Evolutionary conservation across 176 grass and related monocot species (phyloP).

Genomic region (Zoysia pacifica): DNA sequence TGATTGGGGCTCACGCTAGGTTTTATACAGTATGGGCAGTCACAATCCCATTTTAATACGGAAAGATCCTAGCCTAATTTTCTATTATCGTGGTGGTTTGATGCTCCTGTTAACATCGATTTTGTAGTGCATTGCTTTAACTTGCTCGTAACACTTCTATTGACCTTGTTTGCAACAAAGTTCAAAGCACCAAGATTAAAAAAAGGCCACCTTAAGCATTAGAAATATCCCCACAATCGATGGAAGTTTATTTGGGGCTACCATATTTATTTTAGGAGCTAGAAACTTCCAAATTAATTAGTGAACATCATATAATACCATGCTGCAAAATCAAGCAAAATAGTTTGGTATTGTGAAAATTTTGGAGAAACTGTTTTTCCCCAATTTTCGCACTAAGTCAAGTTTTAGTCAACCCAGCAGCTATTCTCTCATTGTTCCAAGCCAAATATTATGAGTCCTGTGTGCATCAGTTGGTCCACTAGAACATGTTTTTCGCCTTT

Average conservation of each 20-base stretch:
- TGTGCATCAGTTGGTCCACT: not conserved
- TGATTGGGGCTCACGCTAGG: conserved; percentile 30
- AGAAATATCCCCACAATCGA: not conserved
- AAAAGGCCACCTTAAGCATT: not conserved
- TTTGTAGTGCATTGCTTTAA: conserved; percentile 14
- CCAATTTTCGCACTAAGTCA: not conserved
- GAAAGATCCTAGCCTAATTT: not conserved
- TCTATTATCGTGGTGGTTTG: not conserved
- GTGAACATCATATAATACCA: too few species aligned
- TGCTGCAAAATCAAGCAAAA: not conserved
- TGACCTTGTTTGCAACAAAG: not conserved
- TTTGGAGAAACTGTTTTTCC: too few species aligned
- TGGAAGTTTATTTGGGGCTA: not conserved
- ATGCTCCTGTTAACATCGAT: not conserved
- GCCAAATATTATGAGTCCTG: not conserved
- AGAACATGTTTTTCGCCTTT: not conserved
- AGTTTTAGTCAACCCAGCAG: not conserved
- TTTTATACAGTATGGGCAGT: not conserved
- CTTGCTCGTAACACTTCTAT: not conserved
- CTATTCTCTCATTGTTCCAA: not conserved
- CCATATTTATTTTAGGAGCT: not conserved
- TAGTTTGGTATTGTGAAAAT: too few species aligned
- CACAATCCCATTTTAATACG: not conserved
- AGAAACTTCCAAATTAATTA: not conserved
- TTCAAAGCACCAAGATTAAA: not conserved